A percentile compares a stretch with the other conserved stretches of the same genome.
Evolutionary conservation across 768 basidiomycete genomes (phyloP).

Genomic region (Rhizopogon salebrosus): DNA sequence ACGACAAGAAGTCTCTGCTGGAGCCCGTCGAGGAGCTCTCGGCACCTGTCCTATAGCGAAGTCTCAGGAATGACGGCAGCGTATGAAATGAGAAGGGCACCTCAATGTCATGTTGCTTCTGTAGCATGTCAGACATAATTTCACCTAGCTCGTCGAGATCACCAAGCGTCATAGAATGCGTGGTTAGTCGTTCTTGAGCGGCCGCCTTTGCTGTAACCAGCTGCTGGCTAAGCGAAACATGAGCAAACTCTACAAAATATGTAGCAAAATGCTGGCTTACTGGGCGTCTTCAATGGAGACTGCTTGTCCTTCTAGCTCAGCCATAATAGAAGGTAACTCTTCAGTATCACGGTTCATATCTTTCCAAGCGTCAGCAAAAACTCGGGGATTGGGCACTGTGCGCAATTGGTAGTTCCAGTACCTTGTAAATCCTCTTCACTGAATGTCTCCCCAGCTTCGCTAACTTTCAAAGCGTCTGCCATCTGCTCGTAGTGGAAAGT

Average conservation of each 20-base stretch:
- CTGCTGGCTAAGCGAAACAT: slow-evolving; percentile 37
- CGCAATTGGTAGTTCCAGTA: slow-evolving; percentile 18
- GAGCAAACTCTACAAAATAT: slow-evolving; percentile 4
- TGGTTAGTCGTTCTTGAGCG: slow-evolving; percentile 43
- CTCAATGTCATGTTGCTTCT: slow-evolving; percentile 64
- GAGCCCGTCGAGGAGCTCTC: slow-evolving; percentile 49
- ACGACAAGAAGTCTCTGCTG: slow-evolving; percentile 59
- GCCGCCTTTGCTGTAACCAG: slow-evolving; percentile 39
- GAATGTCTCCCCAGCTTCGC: slow-evolving; percentile 63
- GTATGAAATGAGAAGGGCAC: slow-evolving; percentile 29
- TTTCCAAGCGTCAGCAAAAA: slow-evolving; percentile 19
- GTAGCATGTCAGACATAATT: slow-evolving; percentile 75
- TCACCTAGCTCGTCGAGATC: slow-evolving; percentile 75
- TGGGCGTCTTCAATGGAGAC: slow-evolving; percentile 47
- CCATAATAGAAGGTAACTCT: slow-evolving; percentile 70
- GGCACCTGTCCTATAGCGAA: slow-evolving; percentile 40
- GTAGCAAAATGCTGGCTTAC: slow-evolving; percentile 30
- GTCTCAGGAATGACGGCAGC: neutral
- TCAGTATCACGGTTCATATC: slow-evolving; percentile 81
- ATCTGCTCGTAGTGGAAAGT: slow-evolving; percentile 76
- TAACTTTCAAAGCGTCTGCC: slow-evolving; percentile 59
- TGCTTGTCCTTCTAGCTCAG: slow-evolving; percentile 60
- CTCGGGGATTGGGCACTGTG: neutral
- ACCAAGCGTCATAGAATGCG: slow-evolving; percentile 45
- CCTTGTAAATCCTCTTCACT: slow-evolving; percentile 68